These are phyloP conservation scores for Lipomyces kockii DNA, from an alignment of 805 yeast genomes.

Conservation along the genomic window DNA sequence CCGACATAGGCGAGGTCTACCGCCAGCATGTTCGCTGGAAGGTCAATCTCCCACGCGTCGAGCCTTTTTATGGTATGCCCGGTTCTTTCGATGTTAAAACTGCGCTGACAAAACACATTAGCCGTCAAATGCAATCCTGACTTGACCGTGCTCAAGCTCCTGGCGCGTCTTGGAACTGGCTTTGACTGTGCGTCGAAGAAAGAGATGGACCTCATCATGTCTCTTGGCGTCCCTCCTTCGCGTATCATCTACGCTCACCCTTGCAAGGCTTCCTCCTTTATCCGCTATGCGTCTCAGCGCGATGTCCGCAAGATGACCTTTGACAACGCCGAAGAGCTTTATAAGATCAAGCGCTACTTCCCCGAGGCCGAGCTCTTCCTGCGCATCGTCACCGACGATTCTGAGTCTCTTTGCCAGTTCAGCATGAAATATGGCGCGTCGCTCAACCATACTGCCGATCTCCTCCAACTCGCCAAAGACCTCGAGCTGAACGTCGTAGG, in stretches of 20 bases:
- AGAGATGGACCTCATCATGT: conserved; percentile 73
- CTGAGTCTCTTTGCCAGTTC: conserved; percentile 80
- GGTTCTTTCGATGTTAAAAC: background rate
- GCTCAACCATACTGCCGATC: conserved; percentile 54
- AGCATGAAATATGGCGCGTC: conserved; percentile 90
- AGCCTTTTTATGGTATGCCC: conserved; percentile 66
- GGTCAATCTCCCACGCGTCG: conserved; percentile 66
- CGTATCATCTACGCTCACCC: conserved; percentile 92
- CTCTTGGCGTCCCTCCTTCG: conserved; percentile 64
- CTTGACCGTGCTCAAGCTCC: conserved; percentile 56
- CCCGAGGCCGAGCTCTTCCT: conserved; percentile 73
- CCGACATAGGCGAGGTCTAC: conserved; percentile 76
- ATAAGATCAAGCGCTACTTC: conserved; percentile 68
- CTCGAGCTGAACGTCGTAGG: conserved; percentile 73
- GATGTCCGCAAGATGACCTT: conserved; percentile 78
- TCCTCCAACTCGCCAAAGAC: conserved; percentile 65
- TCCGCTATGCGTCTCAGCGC: conserved; percentile 66
- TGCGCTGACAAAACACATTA: background rate
- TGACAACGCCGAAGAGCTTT: conserved; percentile 84
- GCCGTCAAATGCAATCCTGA: conserved; percentile 95
- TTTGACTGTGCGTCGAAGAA: conserved; percentile 93
- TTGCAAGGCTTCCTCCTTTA: conserved; percentile 82
- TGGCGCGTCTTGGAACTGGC: conserved; percentile 68
- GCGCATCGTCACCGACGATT: conserved; percentile 88
- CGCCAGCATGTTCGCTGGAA: conserved; percentile 70